Evolutionary conservation across 2,329 filamentous ascomycete species (phyloP).

Genomic region (Penicillium sp.): DNA sequence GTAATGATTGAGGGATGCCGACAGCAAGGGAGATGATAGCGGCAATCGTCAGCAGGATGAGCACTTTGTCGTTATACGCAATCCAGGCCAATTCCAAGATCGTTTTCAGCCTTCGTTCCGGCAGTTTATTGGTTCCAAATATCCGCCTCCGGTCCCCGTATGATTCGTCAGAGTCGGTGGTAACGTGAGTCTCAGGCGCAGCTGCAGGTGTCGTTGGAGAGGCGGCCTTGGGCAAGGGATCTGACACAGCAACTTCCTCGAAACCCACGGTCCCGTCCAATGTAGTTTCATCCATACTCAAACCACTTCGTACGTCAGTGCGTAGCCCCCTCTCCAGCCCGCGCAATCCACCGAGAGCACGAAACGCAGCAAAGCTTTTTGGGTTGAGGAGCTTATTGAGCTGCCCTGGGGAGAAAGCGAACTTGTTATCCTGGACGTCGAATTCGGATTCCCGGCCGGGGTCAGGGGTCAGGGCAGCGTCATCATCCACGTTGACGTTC

Average conservation of each 20-base stretch:
- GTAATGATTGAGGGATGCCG: conserved; percentile 68
- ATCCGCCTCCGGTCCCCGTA: conserved; percentile 66
- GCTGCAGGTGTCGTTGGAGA: conserved; percentile 18
- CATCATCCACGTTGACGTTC: conserved; percentile 55
- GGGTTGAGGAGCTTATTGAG: conserved; percentile 75
- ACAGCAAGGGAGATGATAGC: conserved; percentile 71
- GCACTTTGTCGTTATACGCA: conserved; percentile 76
- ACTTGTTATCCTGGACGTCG: conserved; percentile 63
- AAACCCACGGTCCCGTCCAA: conserved; percentile 66
- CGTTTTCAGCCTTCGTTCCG: conserved; percentile 66
- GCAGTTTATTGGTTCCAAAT: conserved; percentile 66
- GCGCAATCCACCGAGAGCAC: conserved; percentile 68
- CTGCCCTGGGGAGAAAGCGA: conserved; percentile 71
- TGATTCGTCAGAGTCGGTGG: conserved; percentile 34
- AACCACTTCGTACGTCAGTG: conserved; percentile 61
- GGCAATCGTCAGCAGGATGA: conserved; percentile 68
- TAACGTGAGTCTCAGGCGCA: conserved; percentile 11
- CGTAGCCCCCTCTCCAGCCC: conserved; percentile 72
- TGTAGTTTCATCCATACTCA: conserved; percentile 66
- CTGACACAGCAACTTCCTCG: conserved; percentile 52
- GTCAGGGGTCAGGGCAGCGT: conserved; percentile 65
- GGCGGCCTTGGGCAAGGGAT: conserved; percentile 30
- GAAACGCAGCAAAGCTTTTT: conserved; percentile 71
- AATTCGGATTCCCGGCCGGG: conserved; percentile 70
- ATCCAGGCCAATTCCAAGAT: conserved; percentile 72